phyloP scores from a whole-genome alignment of 495 filamentous ascomycete genomes.

The Annulohypoxylon bovei region DNA sequence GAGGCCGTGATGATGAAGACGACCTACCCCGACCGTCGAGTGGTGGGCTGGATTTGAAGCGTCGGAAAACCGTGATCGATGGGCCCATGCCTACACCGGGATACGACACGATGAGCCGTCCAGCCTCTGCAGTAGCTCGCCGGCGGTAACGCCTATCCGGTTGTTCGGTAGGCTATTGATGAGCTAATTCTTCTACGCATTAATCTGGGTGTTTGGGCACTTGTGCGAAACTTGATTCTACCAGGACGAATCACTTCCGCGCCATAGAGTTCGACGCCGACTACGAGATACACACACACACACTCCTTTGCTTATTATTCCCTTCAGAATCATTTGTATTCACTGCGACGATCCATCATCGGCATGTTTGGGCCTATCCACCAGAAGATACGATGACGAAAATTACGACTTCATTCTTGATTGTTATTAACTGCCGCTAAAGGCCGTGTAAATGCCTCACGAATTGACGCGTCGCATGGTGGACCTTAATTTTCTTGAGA shows the following conservation, averaged over 20 bases:
- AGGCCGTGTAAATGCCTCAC: slow-evolving; percentile 49
- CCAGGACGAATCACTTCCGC: slow-evolving; percentile 25
- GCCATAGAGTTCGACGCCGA: slow-evolving; percentile 30
- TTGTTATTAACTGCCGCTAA: slow-evolving; percentile 48
- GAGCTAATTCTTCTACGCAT: slow-evolving; percentile 21
- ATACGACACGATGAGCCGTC: slow-evolving; percentile 60
- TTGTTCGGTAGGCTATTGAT: slow-evolving; percentile 2
- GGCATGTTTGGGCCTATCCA: slow-evolving; percentile 43
- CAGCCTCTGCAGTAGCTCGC: slow-evolving; percentile 53
- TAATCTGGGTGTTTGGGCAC: slow-evolving; percentile 36
- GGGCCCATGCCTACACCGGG: slow-evolving; percentile 54
- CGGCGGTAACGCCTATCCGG: slow-evolving; percentile 41
- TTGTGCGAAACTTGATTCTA: slow-evolving; percentile 42
- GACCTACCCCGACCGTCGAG: slow-evolving; percentile 75
- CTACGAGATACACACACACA: slow-evolving; percentile 33
- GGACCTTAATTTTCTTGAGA: slow-evolving; percentile 47
- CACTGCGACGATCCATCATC: slow-evolving; percentile 48
- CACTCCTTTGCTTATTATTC: slow-evolving; percentile 42
- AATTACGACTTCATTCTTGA: slow-evolving; percentile 54
- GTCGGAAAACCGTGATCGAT: slow-evolving; percentile 80
- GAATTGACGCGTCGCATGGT: slow-evolving; percentile 49
- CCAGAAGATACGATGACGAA: slow-evolving; percentile 51
- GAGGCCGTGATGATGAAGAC: slow-evolving; percentile 81
- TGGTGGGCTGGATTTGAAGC: slow-evolving; percentile 76
- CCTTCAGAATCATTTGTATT: slow-evolving; percentile 49